phyloP scores from a whole-genome alignment of 2,329 filamentous ascomycete genomes.

The Aureobasidium uvarum region DNA sequence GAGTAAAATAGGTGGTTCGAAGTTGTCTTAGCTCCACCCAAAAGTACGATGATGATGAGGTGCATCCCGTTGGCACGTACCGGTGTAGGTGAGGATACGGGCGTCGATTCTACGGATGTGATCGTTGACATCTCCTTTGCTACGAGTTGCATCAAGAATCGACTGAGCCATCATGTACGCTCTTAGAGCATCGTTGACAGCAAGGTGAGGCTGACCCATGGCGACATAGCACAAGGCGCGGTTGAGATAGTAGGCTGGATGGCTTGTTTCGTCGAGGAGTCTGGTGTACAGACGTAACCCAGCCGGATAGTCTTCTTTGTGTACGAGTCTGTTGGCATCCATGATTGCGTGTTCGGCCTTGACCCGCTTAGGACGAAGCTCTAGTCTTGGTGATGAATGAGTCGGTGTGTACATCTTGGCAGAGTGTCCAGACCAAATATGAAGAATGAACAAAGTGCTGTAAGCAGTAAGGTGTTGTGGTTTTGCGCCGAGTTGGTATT shows the following conservation, averaged over 20 bases:
- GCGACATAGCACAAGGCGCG: slow-evolving; percentile 33
- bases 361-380: slow-evolving; percentile 4
- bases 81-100: neutral
- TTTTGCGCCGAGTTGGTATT: neutral
- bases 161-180: slow-evolving; percentile 28
- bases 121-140: neutral
- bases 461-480: neutral
- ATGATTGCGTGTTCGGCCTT: neutral
- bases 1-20: neutral
- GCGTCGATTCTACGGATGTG: slow-evolving; percentile 6
- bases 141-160: neutral
- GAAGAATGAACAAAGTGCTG: neutral
- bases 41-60: neutral
- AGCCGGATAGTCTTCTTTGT: neutral
- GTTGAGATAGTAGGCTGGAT: slow-evolving; percentile 34
- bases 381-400: neutral
- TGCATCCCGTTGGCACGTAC: neutral
- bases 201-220: slow-evolving; percentile 31
- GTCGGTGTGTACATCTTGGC: neutral
- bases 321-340: neutral
- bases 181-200: slow-evolving; percentile 33
- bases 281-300: neutral
- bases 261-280: slow-evolving; percentile 2
- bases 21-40: neutral
- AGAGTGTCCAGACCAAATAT: neutral